Evolutionary conservation across 73 alveolate genomes (phyloP), one percentile per base, ranked within the genome.

Genomic region (Paramecium octaurelia): DNA sequence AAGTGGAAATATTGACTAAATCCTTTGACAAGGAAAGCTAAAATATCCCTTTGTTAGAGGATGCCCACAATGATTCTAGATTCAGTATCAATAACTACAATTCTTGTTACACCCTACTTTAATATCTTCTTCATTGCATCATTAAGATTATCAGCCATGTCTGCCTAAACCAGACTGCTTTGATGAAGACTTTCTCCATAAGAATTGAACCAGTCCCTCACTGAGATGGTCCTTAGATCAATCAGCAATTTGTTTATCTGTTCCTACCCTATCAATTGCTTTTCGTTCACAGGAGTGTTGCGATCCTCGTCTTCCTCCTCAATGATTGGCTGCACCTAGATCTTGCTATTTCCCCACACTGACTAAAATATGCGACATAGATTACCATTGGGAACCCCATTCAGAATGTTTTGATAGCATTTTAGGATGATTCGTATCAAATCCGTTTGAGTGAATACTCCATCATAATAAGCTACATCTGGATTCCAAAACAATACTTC

Each of bases 401-500:
- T 34, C 18, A 38, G 10, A 36, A 73, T 40, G 20, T 73, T 73
- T 34, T 34, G 12, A 40, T 73, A 73, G 34, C 87, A 48, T 43
- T 80, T 80, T 12, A 80, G 75, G 57, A 42, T 46, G n/a, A 80
- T 43, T 43, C 57, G 48, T 43, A 80, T 80, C 91, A 80, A 80
- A 35, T 80, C 91, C 18, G 91, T 80, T 34, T 80, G 23, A 44
- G 91, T 80, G 29, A 80, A 80, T 40, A 80, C 91, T 44, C 91
- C 91, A 80, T 80, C 91, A 42, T 80, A 80, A 80, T 80, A 31
- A 12, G 91, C 91, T 46, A 48, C 91, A 80, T 80, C 91, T 80
- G 91, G 91, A 80, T 80, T 80, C 91, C 91, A 80, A 80, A 80
- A 80, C 57, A 80, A 46, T 27, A 80, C 91, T 80, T 80, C 91